Conservation (phyloP, 352 stramenopile genomes). For the Pythium aphanidermatum region DNA sequence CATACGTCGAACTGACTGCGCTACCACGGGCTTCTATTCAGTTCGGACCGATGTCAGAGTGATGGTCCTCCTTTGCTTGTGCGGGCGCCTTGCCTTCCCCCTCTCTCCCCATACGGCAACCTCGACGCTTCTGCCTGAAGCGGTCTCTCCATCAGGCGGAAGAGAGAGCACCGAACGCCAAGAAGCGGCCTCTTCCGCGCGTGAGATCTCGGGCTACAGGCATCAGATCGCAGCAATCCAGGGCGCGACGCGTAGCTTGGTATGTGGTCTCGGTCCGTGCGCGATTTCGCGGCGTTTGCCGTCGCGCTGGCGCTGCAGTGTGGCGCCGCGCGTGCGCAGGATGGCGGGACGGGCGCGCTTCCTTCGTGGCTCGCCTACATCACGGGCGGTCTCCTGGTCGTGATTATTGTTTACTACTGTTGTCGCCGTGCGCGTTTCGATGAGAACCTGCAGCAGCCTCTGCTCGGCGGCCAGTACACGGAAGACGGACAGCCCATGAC, state of each 20-base stretch:
- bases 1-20: too few relatives aligned
- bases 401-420: slow-evolving; percentile 89
- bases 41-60: slow-evolving; percentile 14
- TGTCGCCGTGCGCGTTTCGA: slow-evolving; percentile 81
- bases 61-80: slow-evolving; percentile 8
- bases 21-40: slow-evolving; percentile 20
- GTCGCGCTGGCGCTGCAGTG: slow-evolving; percentile 29
- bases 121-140: slow-evolving; percentile 4
- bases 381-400: slow-evolving; percentile 70
- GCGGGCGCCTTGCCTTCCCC: neutral
- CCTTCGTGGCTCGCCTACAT: slow-evolving; percentile 82
- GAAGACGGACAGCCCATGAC: slow-evolving; percentile 85
- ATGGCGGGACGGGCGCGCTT: slow-evolving; percentile 32
- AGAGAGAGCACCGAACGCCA: too few relatives aligned
- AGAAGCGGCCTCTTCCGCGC: neutral
- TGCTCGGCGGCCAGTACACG: slow-evolving; percentile 82
- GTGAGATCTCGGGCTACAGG: neutral
- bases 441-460: slow-evolving; percentile 79
- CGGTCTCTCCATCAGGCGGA: too few relatives aligned
- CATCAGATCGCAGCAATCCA: neutral
- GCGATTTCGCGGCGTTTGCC: slow-evolving; percentile 17
- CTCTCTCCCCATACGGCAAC: slow-evolving; percentile 15
- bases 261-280: slow-evolving; percentile 19
- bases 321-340: slow-evolving; percentile 12
- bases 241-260: neutral